phyloP scores from a whole-genome alignment of 495 filamentous ascomycete species.

The Lasiosphaeria ovina region DNA sequence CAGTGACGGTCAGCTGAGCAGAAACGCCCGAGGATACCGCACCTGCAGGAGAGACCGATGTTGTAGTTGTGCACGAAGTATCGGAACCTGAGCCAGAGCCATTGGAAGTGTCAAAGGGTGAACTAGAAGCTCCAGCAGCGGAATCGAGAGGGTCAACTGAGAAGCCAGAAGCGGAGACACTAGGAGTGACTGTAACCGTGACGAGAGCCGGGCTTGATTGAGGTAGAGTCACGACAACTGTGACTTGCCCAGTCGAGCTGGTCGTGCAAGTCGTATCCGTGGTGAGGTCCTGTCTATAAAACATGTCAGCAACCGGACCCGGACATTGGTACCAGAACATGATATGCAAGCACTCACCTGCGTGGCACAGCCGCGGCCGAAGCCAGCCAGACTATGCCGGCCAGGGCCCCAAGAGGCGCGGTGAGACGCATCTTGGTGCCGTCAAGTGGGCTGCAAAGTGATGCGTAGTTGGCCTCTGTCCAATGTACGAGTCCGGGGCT shows the following conservation, averaged over 20 bases:
- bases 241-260: constrained; percentile 23
- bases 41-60: background rate
- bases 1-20: constrained; percentile 18
- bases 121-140: constrained; percentile 1
- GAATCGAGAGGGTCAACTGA: constrained; percentile 29
- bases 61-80: constrained; percentile 15
- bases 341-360: constrained; percentile 19
- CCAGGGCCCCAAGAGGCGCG: constrained; percentile 21
- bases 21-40: constrained; percentile 6
- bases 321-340: background rate
- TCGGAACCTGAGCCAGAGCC: constrained; percentile 10
- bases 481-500: constrained; percentile 1
- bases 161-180: constrained; percentile 24
- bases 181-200: constrained; percentile 24
- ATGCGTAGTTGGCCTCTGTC: background rate
- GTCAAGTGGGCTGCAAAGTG: no score
- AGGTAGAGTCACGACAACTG: constrained; percentile 38
- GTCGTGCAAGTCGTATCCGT: constrained; percentile 24
- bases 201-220: constrained; percentile 17
- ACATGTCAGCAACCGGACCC: constrained; percentile 12
- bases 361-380: constrained; percentile 21
- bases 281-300: constrained; percentile 6
- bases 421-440: constrained; percentile 29
- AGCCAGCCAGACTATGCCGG: constrained; percentile 22
- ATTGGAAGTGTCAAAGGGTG: constrained; percentile 12